phyloP scores from a whole-genome alignment of 2,329 filamentous ascomycete species.

The Lecanicillium sp. region DNA sequence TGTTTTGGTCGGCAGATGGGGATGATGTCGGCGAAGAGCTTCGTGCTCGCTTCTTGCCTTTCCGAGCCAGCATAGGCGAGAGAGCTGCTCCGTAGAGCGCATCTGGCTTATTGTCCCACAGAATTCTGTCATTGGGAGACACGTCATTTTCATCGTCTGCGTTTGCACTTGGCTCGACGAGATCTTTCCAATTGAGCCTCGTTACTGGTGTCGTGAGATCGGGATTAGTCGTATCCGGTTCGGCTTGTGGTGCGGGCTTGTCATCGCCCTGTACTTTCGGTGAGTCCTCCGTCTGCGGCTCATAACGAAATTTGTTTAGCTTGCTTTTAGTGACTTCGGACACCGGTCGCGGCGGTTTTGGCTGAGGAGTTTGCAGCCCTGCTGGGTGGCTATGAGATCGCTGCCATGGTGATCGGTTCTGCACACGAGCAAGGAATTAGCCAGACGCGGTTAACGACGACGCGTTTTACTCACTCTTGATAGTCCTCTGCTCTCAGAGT shows the following conservation, averaged over 20 bases:
- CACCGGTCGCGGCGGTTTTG: constrained; percentile 36
- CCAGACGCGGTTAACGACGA: constrained; percentile 6
- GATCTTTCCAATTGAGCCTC: constrained; percentile 48
- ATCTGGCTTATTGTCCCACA: constrained; percentile 49
- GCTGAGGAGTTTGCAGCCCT: constrained; percentile 23
- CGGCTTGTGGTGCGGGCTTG: constrained; percentile 3
- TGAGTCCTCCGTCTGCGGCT: constrained; percentile 11
- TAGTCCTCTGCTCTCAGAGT: constrained; percentile 9
- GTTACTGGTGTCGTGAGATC: constrained; percentile 36
- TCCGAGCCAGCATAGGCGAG: constrained; percentile 41
- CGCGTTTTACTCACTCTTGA: constrained; percentile 20
- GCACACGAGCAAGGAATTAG: constrained; percentile 4
- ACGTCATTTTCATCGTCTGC: constrained; percentile 35
- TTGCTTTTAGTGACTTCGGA: constrained; percentile 54
- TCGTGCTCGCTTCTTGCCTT: constrained; percentile 57
- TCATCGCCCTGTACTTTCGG: constrained; percentile 12
- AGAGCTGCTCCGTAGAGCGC: constrained; percentile 29
- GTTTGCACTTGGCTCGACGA: constrained; percentile 38
- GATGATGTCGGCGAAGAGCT: constrained; percentile 69
- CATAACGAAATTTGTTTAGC: constrained; percentile 46
- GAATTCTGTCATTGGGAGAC: constrained; percentile 53
- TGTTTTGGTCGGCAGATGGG: constrained; percentile 41
- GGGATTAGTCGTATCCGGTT: not conserved
- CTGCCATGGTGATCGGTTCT: constrained; percentile 41
- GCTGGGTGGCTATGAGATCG: constrained; percentile 44